Evolutionary conservation across 176 grass and related monocot species (phyloP).

Genomic region (Secale cereale): DNA sequence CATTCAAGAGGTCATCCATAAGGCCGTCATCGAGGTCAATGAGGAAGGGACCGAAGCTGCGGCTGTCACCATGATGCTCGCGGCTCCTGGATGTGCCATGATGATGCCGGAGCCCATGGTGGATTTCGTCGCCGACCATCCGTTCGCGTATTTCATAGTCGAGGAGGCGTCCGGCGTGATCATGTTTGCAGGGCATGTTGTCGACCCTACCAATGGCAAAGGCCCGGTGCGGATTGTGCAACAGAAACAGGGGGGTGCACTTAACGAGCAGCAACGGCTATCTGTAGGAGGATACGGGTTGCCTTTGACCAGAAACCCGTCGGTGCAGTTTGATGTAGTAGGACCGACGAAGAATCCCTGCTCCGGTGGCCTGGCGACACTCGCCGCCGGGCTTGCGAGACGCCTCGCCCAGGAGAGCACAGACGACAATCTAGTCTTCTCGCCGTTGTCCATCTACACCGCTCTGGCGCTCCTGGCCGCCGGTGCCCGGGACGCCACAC

Average conservation of each 20-base stretch:
- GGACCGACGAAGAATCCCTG: not conserved
- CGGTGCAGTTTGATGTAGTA: not conserved
- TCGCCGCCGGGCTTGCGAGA: not conserved
- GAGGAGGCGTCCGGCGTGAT: not conserved
- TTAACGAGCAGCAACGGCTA: not conserved
- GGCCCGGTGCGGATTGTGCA: not conserved
- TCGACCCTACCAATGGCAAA: not conserved
- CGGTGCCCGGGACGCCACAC: not conserved
- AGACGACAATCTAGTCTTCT: constrained; percentile 18
- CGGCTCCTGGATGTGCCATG: not conserved
- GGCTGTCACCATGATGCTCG: not conserved
- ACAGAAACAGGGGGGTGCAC: too few relatives aligned
- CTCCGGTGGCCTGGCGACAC: not conserved
- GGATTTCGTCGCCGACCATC: constrained; percentile 12
- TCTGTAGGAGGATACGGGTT: not conserved
- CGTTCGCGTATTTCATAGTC: not conserved
- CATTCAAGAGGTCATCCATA: not conserved
- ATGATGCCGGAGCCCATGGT: not conserved
- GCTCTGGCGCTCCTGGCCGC: constrained; percentile 19
- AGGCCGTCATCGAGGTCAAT: not conserved
- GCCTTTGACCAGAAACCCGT: not conserved
- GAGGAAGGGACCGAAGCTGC: not conserved
- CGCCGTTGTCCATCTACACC: constrained; percentile 30
- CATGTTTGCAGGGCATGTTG: not conserved
- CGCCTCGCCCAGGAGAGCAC: not conserved